Evolutionary conservation across 768 basidiomycete genomes (phyloP), one percentile per base, ranked within the genome.

Genomic region (Leccinum subgranulosum): DNA sequence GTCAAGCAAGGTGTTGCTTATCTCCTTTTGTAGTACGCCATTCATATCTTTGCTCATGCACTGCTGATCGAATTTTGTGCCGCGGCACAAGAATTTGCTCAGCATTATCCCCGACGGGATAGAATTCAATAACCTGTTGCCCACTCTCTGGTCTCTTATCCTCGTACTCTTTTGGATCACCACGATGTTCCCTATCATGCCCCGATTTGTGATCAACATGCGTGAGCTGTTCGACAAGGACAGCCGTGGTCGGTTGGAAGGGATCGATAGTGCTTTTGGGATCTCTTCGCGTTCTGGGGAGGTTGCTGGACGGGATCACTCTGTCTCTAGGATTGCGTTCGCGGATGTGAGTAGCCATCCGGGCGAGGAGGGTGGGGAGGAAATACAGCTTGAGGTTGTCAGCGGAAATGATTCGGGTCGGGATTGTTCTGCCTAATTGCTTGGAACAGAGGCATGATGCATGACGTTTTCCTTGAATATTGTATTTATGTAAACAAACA

Each of bases 111-210:
- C 39, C 39, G 0, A 0, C 17, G 3, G 8, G 6, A n/a, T n/a
- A 39, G 0, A 0, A 17, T 5, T 14, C 6, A 3, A 36, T 36
- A 8, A 3, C 36, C 7, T 2, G 17, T 9, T 39, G 3, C 1
- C 17, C 9, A 4, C n/a, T 10, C 17, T 39, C 36, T 39, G 36
- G 36, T 0, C 0, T 8, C 4, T 39, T 17, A 9, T n/a, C 36
- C 3, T 36, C 34, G 0, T 3, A 8, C 0, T 7, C 15, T 15
- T n/a, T n/a, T n/a, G 0, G 3, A 5, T 41, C 39, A 5, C 9
- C 10, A 41, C 34, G 6, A 17, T 19, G 10, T 19, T n/a, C 39
- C 4, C n/a, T 8, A 2, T 41, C 2, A 2, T 10, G 7, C 39
- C 39, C 1, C 39, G 39, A 19, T 41, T 41, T 19, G 39, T 41